Conservation (phyloP, 2,329 filamentous ascomycete species). For the Monosporascus sp. region DNA sequence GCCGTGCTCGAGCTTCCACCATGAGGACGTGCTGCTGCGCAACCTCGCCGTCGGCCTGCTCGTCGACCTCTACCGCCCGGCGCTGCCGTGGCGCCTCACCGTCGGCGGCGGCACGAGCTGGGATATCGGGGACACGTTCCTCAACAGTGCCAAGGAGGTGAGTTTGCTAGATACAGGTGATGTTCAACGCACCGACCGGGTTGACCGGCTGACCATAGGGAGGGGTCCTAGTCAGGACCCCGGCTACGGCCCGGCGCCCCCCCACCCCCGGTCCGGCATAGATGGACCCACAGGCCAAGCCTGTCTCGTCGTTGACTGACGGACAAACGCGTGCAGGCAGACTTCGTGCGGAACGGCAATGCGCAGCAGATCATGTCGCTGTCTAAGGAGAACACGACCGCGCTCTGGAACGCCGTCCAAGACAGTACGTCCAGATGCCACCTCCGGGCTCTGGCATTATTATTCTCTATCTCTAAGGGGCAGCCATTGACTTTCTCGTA, state of each 20-base stretch:
- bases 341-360: conserved; percentile 82
- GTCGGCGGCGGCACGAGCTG: conserved; percentile 51
- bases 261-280: too few species aligned
- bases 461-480: neutral
- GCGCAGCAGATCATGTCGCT: conserved; percentile 87
- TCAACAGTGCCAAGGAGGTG: conserved; percentile 61
- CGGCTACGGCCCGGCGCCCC: too few species aligned
- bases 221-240: too few species aligned
- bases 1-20: conserved; percentile 55
- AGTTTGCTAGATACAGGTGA: conserved; percentile 12
- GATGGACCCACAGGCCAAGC: too few species aligned
- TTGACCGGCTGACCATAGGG: too few species aligned
- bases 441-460: neutral
- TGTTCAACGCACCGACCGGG: neutral
- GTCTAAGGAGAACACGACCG: conserved; percentile 75
- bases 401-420: conserved; percentile 75
- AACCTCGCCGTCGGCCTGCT: conserved; percentile 32
- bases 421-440: conserved; percentile 49
- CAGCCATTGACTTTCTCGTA: conserved; percentile 25
- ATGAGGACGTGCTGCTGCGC: conserved; percentile 31
- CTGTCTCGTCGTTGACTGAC: too few species aligned
- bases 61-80: conserved; percentile 51
- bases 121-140: conserved; percentile 58
- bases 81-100: conserved; percentile 49
- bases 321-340: conserved; percentile 46